Conservation (phyloP, 805 yeast species). For the Osmozyma mogii region DNA sequence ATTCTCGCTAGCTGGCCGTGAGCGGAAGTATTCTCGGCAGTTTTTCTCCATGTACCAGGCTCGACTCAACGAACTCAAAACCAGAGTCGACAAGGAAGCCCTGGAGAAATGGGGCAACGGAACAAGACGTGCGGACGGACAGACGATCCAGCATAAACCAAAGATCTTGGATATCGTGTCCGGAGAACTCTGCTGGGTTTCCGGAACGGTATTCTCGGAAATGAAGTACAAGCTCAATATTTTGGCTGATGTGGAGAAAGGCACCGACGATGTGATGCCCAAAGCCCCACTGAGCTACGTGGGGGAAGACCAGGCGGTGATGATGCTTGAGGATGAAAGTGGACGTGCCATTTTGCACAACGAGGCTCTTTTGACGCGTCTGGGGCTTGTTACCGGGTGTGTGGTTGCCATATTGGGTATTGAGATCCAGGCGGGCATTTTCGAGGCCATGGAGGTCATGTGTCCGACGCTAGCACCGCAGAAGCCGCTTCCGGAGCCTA, state of each 20-base stretch:
- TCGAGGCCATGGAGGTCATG: constrained; percentile 73
- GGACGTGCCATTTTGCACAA: constrained; percentile 73
- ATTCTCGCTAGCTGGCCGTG: constrained; percentile 14
- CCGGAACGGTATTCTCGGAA: constrained; percentile 82
- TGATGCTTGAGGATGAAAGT: constrained; percentile 83
- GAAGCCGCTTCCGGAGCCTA: constrained; percentile 17
- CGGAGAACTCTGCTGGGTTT: constrained; percentile 66
- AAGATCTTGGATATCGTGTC: constrained; percentile 53
- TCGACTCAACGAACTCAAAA: constrained; percentile 24
- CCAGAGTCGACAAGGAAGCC: constrained; percentile 27
- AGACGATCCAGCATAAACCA: constrained; percentile 23
- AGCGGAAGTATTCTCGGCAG: constrained; percentile 30
- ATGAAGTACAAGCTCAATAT: constrained; percentile 81
- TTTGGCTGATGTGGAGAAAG: constrained; percentile 66
- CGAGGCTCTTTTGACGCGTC: constrained; percentile 45
- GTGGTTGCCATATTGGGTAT: constrained; percentile 81
- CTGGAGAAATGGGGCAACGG: constrained; percentile 48
- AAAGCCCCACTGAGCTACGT: constrained; percentile 24
- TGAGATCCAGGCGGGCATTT: constrained; percentile 75
- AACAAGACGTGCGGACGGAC: constrained; percentile 24
- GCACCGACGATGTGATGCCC: constrained; percentile 44
- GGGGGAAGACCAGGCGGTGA: constrained; percentile 36
- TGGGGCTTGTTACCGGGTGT: constrained; percentile 79
- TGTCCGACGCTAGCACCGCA: constrained; percentile 66
- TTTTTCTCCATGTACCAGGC: constrained; percentile 38